phyloP scores from a whole-genome alignment of 768 basidiomycete species.

The Podaxis sp. region DNA sequence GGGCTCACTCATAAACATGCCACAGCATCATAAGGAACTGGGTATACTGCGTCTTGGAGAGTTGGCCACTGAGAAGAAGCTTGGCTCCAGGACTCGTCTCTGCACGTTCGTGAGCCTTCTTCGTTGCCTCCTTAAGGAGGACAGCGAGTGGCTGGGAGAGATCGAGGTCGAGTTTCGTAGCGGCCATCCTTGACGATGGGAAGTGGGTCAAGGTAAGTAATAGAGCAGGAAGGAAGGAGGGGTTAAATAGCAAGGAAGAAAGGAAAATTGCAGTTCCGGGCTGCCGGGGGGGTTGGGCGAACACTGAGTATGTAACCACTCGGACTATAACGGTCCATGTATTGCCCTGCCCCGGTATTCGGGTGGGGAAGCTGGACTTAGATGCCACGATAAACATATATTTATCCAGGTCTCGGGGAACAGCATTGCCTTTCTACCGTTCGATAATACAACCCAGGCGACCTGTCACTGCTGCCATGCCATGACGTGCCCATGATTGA shows the following conservation, averaged over 20 bases:
- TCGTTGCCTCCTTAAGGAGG: constrained; percentile 45
- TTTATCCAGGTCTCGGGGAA: neutral
- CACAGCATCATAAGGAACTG: constrained; percentile 75
- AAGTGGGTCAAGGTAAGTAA: neutral
- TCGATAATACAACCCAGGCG: neutral
- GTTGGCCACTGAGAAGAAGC: constrained; percentile 55
- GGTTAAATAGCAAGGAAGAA: constrained; percentile 9
- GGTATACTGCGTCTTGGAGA: constrained; percentile 63
- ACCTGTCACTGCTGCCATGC: neutral
- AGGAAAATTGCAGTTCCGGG: neutral
- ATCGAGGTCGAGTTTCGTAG: constrained; percentile 28
- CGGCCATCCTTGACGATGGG: constrained; percentile 28
- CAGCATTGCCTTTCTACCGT: neutral
- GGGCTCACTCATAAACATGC: constrained; percentile 70
- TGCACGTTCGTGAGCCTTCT: constrained; percentile 54
- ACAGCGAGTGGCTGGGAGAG: constrained; percentile 42
- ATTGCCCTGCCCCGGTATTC: neutral
- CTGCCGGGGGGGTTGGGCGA: neutral
- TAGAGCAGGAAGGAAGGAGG: constrained; percentile 18
- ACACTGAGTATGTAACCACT: no score
- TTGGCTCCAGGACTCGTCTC: constrained; percentile 57
- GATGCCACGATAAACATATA: no score
- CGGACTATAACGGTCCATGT: neutral
- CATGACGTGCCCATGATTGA: neutral
- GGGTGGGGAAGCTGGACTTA: neutral